These are phyloP conservation scores for Penicillium glabrum DNA, from an alignment of 2,329 filamentous ascomycete species.

Conservation along the genomic window DNA sequence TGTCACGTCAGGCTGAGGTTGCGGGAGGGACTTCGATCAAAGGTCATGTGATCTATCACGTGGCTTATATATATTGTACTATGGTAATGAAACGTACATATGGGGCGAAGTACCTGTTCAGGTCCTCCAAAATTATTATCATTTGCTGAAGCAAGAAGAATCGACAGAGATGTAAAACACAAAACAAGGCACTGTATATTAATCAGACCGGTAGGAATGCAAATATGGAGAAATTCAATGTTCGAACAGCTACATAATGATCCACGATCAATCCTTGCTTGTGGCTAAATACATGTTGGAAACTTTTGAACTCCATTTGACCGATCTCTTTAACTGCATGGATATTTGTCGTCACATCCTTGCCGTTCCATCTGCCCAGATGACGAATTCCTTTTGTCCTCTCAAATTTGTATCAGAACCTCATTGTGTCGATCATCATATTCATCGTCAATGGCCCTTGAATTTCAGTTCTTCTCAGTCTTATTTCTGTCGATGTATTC, in stretches of 20 bases:
- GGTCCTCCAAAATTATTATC: too few relatives aligned
- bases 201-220: too few relatives aligned
- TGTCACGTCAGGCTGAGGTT: constrained; percentile 15
- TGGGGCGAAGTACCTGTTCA: too few relatives aligned
- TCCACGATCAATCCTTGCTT: not conserved
- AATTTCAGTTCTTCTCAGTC: not conserved
- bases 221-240: not conserved
- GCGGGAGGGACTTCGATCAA: not conserved
- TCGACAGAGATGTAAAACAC: too few relatives aligned
- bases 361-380: not conserved
- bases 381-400: not conserved
- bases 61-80: not conserved
- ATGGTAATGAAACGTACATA: too few relatives aligned
- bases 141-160: too few relatives aligned
- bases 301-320: not conserved
- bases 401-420: not conserved
- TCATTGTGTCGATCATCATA: not conserved
- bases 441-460: not conserved
- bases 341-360: not conserved
- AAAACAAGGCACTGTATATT: too few relatives aligned
- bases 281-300: not conserved
- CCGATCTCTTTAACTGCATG: not conserved
- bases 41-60: not conserved
- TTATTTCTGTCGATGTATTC: not conserved
- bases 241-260: not conserved